Percentiles rank a stretch among this genome's conserved stretches.
Evolutionary conservation across 352 stramenopile species (phyloP).

Genomic region (Phytophthora uliginosa): DNA sequence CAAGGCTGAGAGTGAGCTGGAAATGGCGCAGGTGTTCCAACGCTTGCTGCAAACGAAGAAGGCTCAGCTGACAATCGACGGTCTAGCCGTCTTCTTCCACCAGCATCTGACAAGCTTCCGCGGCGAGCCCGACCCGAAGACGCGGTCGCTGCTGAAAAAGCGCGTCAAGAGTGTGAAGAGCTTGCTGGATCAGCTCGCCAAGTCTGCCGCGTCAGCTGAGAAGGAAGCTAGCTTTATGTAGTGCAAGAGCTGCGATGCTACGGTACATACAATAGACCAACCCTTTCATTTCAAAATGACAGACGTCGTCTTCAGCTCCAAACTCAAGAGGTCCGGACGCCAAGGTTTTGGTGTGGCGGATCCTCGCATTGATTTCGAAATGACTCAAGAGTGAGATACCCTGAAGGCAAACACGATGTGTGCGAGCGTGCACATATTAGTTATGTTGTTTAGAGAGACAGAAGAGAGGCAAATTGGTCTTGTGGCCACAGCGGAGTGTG

Average conservation of each 20-base stretch:
- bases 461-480: too few species aligned
- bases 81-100: constrained; percentile 83
- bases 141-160: constrained; percentile 61
- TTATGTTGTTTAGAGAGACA: too few species aligned
- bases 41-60: constrained; percentile 85
- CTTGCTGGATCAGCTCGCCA: constrained; percentile 75
- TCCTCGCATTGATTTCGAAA: too few species aligned
- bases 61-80: constrained; percentile 81
- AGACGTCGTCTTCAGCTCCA: too few species aligned
- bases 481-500: too few species aligned
- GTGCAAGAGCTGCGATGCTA: neutral
- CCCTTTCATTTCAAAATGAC: neutral
- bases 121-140: constrained; percentile 48
- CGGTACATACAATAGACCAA: constrained; percentile 27
- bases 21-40: constrained; percentile 81
- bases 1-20: constrained; percentile 69
- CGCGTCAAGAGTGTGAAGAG: constrained; percentile 75
- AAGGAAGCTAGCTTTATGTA: constrained; percentile 67
- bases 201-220: constrained; percentile 58
- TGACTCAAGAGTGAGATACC: too few species aligned
- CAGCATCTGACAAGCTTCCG: constrained; percentile 80
- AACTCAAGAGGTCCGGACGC: too few species aligned
- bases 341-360: too few species aligned
- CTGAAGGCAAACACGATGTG: too few species aligned
- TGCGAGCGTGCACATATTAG: too few species aligned